Evolutionary conservation across 306 rosid genomes (phyloP).

Genomic region (Lablab purpureus): DNA sequence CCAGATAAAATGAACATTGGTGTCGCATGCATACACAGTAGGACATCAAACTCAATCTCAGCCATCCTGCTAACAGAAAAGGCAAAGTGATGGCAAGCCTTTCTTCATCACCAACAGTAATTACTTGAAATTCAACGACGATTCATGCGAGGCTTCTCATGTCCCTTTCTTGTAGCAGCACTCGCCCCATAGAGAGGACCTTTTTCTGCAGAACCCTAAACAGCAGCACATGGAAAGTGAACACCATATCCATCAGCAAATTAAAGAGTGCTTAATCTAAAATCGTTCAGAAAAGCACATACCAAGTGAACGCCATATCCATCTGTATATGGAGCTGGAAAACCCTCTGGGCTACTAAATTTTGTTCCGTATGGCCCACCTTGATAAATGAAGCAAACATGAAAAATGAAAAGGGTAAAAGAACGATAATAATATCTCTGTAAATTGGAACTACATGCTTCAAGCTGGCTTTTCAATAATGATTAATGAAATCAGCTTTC

Average conservation of each 20-base stretch:
- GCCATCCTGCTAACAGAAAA: slow-evolving; percentile 45
- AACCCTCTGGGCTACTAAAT: slow-evolving; percentile 63
- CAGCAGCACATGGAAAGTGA: slow-evolving; percentile 42
- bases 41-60: slow-evolving; percentile 53
- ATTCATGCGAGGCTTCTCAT: slow-evolving; percentile 70
- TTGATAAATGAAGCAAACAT: slow-evolving; percentile 51
- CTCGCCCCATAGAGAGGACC: slow-evolving; percentile 66
- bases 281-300: slow-evolving; percentile 41
- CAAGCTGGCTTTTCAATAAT: not conserved
- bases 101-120: slow-evolving; percentile 45
- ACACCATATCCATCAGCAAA: not conserved
- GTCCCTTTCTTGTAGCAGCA: slow-evolving; percentile 71
- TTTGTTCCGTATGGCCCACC: slow-evolving; percentile 78
- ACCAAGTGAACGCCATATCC: slow-evolving; percentile 79
- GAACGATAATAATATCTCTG: slow-evolving; percentile 18
- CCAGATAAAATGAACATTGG: slow-evolving; percentile 53
- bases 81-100: slow-evolving; percentile 43
- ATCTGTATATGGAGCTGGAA: slow-evolving; percentile 67
- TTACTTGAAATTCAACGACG: slow-evolving; percentile 65
- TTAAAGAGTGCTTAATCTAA: slow-evolving; percentile 16
- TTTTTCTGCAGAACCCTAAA: slow-evolving; percentile 72
- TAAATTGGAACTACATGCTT: not conserved
- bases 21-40: slow-evolving; percentile 57
- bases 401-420: not conserved
- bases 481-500: slow-evolving; percentile 15